These are phyloP conservation scores for Ogataea methanolica DNA, from an alignment of 805 yeast genomes.

Conservation along the genomic window DNA sequence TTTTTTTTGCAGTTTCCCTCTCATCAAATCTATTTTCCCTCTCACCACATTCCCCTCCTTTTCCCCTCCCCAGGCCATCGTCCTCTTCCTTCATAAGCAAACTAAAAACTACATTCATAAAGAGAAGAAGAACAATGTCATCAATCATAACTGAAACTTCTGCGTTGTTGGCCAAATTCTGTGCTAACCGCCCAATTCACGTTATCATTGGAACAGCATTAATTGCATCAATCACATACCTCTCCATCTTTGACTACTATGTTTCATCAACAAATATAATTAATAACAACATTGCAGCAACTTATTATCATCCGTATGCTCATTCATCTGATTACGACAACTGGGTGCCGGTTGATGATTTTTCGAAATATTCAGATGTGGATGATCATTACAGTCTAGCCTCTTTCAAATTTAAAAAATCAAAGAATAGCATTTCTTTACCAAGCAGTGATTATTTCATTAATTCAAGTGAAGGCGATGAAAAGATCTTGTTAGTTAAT, in stretches of 20 bases:
- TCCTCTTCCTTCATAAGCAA: too few species aligned
- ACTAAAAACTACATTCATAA: neutral
- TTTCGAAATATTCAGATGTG: constrained; percentile 28
- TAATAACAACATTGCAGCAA: constrained; percentile 4
- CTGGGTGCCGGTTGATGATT: constrained; percentile 49
- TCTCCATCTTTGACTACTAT: constrained; percentile 68
- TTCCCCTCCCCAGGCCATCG: too few species aligned
- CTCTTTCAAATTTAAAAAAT: constrained; percentile 54
- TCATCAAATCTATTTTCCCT: too few species aligned
- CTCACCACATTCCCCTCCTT: too few species aligned
- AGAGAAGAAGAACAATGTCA: constrained; percentile 6
- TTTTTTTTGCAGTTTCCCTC: too few species aligned
- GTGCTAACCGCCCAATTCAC: constrained; percentile 86
- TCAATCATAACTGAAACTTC: constrained; percentile 21
- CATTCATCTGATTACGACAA: constrained; percentile 27
- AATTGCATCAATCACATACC: constrained; percentile 74
- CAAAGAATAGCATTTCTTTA: constrained; percentile 31
- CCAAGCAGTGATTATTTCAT: constrained; percentile 40
- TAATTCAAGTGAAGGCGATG: constrained; percentile 36
- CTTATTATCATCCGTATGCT: constrained; percentile 35
- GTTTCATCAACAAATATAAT: constrained; percentile 21
- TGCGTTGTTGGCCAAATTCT: constrained; percentile 34
- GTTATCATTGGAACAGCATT: constrained; percentile 67
- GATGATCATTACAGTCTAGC: constrained; percentile 46
- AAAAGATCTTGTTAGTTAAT: constrained; percentile 35